Evolutionary conservation across 257 asterid species (phyloP).

Genomic region (Striga asiatica): DNA sequence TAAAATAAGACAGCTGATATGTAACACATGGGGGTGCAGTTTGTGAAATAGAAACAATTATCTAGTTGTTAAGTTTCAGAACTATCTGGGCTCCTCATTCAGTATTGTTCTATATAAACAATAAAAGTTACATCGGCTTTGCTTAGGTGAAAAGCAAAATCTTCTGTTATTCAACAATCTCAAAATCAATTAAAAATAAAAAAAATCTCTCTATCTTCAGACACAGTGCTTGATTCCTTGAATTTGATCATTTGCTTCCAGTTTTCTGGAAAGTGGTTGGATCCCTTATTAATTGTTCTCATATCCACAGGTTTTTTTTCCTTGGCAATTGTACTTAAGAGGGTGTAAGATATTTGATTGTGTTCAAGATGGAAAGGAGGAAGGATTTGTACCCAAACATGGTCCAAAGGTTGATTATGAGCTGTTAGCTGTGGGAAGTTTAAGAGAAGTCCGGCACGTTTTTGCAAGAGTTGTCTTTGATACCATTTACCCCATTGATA

Average conservation of each 20-base stretch:
- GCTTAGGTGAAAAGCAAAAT: background rate
- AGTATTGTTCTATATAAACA: background rate
- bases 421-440: conserved; percentile 55
- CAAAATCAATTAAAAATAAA: background rate
- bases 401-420: conserved; percentile 69
- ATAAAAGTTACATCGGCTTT: background rate
- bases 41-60: background rate
- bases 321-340: conserved; percentile 37
- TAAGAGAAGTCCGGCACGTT: conserved; percentile 68
- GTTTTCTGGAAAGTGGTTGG: background rate
- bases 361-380: conserved; percentile 34
- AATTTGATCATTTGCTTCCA: background rate
- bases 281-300: background rate
- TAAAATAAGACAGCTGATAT: no score
- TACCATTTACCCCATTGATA: conserved; percentile 56
- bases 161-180: background rate
- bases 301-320: conserved; percentile 56
- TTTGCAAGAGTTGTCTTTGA: conserved; percentile 89
- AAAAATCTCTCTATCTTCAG: no score
- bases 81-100: no score
- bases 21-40: background rate
- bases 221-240: conserved; percentile 10
- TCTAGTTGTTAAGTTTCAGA: no score
- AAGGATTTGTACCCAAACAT: conserved; percentile 41
- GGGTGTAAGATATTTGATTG: conserved; percentile 71